Base-by-base conservation (phyloP, 768 basidiomycete species). In the Fomitopsis serialis region DNA sequence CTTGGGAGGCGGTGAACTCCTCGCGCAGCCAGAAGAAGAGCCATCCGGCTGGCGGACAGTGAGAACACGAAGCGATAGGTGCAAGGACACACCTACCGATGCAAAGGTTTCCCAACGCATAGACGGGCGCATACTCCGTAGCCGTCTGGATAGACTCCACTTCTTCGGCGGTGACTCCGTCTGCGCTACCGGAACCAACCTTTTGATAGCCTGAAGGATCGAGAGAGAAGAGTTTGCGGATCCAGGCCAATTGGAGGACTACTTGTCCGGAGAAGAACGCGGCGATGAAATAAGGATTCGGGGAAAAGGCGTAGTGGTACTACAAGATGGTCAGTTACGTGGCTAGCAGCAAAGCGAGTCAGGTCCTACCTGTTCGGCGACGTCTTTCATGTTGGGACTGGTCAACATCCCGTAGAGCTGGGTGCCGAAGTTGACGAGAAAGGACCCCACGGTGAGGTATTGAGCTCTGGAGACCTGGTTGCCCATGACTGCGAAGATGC, bases 251-350 rank as follows among this genome's bases (percentile, higher is more conserved):
- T 51, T 68, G 65, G 11, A 67, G 47, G 29, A 67, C 50, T 12
- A 62, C 56, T 51, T 70, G 67, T 8, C 63, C 48, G 1, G 63
- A 63, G 59, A 68, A 70, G 60, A 67, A 67, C 9, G 63, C 64
- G 3, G 59, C 66, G 45, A 70, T 68, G 56, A 68, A 66, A 56
- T 52, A 61, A 0, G 68, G 66, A 52, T 67, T 63, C 17, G 68
- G 66, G 3, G 67, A 70, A 55, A 67, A 70, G 1, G 67, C 68
- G 24, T 63, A 70, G 42, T 68, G 66, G 44, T 70, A 66, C 68
- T 70, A 35, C 6, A 36, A 24, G 27, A 11, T n/a, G 24, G 51
- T 56, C 42, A 58, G 52, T 19, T 19, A 42, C 7, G 13, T 45
- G 10, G 6, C 1, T 5, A 17, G 13, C 11, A 8, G 12, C 12